Evolutionary conservation across 768 basidiomycete genomes (phyloP).

Genomic region (Sarcodon sp.): DNA sequence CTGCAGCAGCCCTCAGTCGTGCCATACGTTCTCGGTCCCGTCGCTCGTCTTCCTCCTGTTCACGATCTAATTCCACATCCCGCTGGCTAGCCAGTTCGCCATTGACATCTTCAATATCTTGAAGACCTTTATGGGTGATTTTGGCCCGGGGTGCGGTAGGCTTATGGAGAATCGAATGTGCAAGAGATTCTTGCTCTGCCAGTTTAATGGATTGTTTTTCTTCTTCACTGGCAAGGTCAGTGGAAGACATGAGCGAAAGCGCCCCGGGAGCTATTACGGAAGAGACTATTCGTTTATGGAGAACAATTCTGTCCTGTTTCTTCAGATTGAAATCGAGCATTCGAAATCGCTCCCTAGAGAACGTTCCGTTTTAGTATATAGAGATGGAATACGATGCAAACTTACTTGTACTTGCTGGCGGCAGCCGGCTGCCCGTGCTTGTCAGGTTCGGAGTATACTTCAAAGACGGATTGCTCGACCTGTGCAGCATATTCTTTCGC

Average conservation of each 20-base stretch:
- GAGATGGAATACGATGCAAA: slow-evolving; percentile 3
- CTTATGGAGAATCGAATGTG: slow-evolving; percentile 75
- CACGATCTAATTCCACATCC: slow-evolving; percentile 52
- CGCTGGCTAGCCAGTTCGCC: slow-evolving; percentile 21
- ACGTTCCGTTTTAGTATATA: slow-evolving; percentile 1
- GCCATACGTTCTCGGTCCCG: slow-evolving; percentile 60
- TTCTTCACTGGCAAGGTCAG: slow-evolving; percentile 83
- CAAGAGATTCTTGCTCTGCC: slow-evolving; percentile 72
- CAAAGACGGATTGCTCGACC: slow-evolving; percentile 68
- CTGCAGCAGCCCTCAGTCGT: slow-evolving; percentile 28
- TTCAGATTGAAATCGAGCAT: slow-evolving; percentile 83
- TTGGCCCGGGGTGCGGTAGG: slow-evolving; percentile 56
- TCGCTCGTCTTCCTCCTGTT: slow-evolving; percentile 40
- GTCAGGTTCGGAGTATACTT: slow-evolving; percentile 67
- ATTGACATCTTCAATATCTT: slow-evolving; percentile 76
- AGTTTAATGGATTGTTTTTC: slow-evolving; percentile 71
- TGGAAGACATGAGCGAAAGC: slow-evolving; percentile 76
- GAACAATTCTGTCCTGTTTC: slow-evolving; percentile 64
- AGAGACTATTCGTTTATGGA: slow-evolving; percentile 70
- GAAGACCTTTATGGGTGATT: slow-evolving; percentile 86
- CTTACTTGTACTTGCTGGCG: slow-evolving; percentile 73
- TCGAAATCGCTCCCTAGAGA: slow-evolving; percentile 72
- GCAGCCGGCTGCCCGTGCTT: slow-evolving; percentile 51
- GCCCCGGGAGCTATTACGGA: slow-evolving; percentile 54
- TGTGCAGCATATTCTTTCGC: slow-evolving; percentile 56